These are phyloP conservation scores for Ophiognomonia clavigignenti-juglandacearum DNA, from an alignment of 2,329 filamentous ascomycete genomes.

Conservation along the genomic window DNA sequence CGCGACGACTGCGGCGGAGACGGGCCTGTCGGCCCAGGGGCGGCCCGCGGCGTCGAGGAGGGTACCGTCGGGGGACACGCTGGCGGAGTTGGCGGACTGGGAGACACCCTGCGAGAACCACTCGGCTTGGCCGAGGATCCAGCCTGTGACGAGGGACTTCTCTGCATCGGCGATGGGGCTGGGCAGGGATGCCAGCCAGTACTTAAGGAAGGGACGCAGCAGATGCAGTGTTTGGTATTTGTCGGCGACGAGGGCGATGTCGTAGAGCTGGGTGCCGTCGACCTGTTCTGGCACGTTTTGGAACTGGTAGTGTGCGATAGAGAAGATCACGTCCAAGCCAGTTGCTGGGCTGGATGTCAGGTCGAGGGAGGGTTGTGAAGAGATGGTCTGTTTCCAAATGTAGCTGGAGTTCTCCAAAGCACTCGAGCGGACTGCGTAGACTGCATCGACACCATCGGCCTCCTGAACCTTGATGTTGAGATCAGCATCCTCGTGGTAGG, in stretches of 20 bases:
- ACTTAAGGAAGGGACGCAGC: slow-evolving; percentile 17
- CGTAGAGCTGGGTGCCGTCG: slow-evolving; percentile 16
- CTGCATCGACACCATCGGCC: neutral
- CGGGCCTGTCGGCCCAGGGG: slow-evolving; percentile 16
- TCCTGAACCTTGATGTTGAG: slow-evolving; percentile 16
- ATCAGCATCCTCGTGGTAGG: slow-evolving; percentile 20
- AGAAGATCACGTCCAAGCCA: slow-evolving; percentile 20
- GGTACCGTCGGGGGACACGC: slow-evolving; percentile 11
- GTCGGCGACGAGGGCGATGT: slow-evolving; percentile 17
- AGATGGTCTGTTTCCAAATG: slow-evolving; percentile 11
- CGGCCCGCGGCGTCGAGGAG: slow-evolving; percentile 17
- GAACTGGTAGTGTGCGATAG: slow-evolving; percentile 22
- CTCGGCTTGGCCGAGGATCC: slow-evolving; percentile 20
- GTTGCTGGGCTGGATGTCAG: slow-evolving; percentile 6
- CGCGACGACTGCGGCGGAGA: slow-evolving; percentile 16
- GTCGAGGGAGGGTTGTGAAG: slow-evolving; percentile 1
- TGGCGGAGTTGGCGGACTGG: slow-evolving; percentile 18
- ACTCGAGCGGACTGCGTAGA: slow-evolving; percentile 17
- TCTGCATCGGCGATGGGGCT: slow-evolving; percentile 14
- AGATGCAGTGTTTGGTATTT: slow-evolving; percentile 20
- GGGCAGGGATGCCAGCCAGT: slow-evolving; percentile 17
- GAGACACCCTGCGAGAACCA: slow-evolving; percentile 16
- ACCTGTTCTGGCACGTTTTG: slow-evolving; percentile 17
- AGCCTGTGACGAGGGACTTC: slow-evolving; percentile 18
- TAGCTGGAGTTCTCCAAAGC: slow-evolving; percentile 17